These are phyloP conservation scores for Actinomortierella wolfii DNA, from an alignment of 371 early-diverging fungal genomes.

Conservation along the genomic window DNA sequence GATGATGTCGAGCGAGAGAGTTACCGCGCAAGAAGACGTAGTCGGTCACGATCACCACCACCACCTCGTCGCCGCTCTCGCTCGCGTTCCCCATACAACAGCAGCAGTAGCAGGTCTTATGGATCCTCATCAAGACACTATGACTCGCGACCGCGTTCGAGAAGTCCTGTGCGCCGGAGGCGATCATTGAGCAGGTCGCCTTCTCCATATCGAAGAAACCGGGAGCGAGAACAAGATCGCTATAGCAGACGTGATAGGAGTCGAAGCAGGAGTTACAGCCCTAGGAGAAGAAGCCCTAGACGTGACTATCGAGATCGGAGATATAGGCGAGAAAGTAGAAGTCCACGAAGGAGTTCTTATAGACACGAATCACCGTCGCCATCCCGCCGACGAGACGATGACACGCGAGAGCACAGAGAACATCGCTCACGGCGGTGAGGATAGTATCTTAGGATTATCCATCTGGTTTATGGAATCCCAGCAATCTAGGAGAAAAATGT, in stretches of 20 bases:
- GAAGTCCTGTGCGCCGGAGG: neutral
- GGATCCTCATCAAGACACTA: neutral
- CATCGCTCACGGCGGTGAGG: no score
- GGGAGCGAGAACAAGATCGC: constrained; percentile 4
- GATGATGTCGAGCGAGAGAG: neutral
- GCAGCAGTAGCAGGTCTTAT: neutral
- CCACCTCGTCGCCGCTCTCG: no score
- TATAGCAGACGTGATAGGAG: constrained; percentile 3
- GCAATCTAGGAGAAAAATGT: no score
- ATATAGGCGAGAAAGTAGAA: constrained; percentile 3
- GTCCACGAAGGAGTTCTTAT: neutral
- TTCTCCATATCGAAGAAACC: constrained; percentile 1
- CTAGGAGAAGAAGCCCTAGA: constrained; percentile 17
- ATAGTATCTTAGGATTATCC: no score
- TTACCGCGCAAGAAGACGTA: neutral
- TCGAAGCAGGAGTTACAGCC: constrained; percentile 9
- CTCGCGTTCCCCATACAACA: neutral
- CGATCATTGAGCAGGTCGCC: neutral
- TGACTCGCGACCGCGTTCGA: neutral
- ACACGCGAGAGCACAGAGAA: no score
- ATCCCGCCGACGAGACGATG: neutral
- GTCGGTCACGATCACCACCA: neutral
- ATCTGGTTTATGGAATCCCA: no score
- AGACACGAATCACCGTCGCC: neutral
- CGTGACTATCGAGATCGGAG: constrained; percentile 5